Evolutionary conservation across 139 green algal species (phyloP).

Genomic region (Closterium sp.): DNA sequence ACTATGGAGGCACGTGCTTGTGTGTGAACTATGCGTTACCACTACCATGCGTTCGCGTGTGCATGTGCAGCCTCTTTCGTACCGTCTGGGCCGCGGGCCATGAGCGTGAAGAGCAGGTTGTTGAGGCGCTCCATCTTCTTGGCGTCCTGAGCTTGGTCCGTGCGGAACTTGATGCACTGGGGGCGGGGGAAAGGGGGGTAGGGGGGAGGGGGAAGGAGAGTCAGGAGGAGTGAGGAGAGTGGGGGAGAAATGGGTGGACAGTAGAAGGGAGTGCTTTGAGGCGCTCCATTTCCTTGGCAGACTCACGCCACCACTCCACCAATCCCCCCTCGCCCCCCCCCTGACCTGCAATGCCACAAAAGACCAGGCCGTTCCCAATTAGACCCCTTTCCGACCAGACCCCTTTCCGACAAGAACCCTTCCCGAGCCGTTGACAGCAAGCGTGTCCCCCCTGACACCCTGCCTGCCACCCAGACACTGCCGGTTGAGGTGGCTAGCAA

Average conservation of each 20-base stretch:
- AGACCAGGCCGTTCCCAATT: too few relatives aligned
- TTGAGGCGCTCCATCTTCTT: constrained; percentile 87
- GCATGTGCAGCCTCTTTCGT: neutral
- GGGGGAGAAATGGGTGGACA: constrained; percentile 28
- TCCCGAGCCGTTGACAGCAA: too few relatives aligned
- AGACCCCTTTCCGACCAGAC: too few relatives aligned
- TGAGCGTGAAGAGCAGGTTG: constrained; percentile 80
- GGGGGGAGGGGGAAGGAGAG: neutral
- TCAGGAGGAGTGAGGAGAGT: too few relatives aligned
- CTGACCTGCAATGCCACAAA: too few relatives aligned
- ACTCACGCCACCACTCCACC: too few relatives aligned
- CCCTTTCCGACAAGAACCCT: too few relatives aligned
- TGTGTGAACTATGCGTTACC: neutral
- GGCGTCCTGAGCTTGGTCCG: constrained; percentile 82
- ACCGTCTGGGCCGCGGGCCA: constrained; percentile 59
- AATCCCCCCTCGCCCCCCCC: too few relatives aligned
- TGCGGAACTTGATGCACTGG: constrained; percentile 86
- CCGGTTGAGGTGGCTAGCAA: too few relatives aligned
- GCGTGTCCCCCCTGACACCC: too few relatives aligned
- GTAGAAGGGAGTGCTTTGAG: constrained; percentile 81
- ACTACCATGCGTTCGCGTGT: neutral
- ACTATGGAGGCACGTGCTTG: neutral
- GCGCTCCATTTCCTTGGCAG: constrained; percentile 81
- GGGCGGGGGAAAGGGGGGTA: neutral
- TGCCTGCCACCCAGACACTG: too few relatives aligned